Conservation (phyloP, 1,284 basidiomycete genomes). For the Cutaneotrichosporon dermatis region DNA sequence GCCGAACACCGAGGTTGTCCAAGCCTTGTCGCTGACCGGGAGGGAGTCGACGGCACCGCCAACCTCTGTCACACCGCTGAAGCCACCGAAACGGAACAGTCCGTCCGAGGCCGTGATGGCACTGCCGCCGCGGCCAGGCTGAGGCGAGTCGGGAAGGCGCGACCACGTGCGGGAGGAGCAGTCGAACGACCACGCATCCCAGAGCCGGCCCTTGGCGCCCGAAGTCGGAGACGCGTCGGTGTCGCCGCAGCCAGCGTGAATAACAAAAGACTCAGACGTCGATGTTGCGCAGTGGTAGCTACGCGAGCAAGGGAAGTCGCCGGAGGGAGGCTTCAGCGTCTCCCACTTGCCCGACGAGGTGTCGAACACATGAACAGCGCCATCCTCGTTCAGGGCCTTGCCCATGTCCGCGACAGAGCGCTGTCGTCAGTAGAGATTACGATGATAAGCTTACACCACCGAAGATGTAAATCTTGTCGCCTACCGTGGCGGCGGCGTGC, state of each 20-base stretch:
- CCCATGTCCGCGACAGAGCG: slow-evolving; percentile 27
- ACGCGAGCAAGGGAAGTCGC: slow-evolving; percentile 17
- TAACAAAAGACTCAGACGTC: slow-evolving; percentile 12
- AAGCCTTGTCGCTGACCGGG: slow-evolving; percentile 1
- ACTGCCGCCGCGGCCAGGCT: slow-evolving; percentile 25
- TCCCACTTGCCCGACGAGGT: slow-evolving; percentile 16
- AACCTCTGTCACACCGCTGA: slow-evolving; percentile 31
- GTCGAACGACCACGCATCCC: slow-evolving; percentile 31
- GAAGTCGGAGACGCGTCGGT: no score
- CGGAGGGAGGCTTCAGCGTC: slow-evolving; percentile 6
- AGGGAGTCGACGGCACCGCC: slow-evolving; percentile 29
- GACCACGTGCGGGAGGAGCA: slow-evolving; percentile 14
- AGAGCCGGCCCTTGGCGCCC: slow-evolving; percentile 17
- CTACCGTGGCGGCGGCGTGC: slow-evolving; percentile 24
- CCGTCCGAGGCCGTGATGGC: slow-evolving; percentile 15
- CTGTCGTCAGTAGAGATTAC: slow-evolving; percentile 8
- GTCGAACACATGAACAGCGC: slow-evolving; percentile 25
- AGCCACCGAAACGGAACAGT: slow-evolving; percentile 32
- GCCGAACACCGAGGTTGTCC: slow-evolving; percentile 9
- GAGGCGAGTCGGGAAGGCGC: slow-evolving; percentile 24
- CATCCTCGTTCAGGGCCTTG: slow-evolving; percentile 23
- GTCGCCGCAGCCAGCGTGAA: slow-evolving; percentile 25
- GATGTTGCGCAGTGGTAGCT: slow-evolving; percentile 23
- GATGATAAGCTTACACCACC: slow-evolving; percentile 25
- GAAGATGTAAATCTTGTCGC: slow-evolving; percentile 29